Conservation (phyloP, 768 basidiomycete species). For the Leccinum imitatum region DNA sequence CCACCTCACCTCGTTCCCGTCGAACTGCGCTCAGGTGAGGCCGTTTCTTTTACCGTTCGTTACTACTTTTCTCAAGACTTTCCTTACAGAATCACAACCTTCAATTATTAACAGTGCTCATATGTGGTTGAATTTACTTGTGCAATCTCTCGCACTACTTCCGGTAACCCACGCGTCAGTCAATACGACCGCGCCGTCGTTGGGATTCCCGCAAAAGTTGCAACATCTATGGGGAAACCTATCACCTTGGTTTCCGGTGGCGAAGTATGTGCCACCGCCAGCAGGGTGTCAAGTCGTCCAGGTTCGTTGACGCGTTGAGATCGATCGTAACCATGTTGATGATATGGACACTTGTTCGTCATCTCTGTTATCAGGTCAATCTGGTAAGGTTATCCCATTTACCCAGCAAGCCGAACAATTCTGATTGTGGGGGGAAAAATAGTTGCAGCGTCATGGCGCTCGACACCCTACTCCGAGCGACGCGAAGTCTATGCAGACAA, state of each 20-base stretch:
- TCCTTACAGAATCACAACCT: background rate
- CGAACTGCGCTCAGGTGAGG: background rate
- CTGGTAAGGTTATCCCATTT: background rate
- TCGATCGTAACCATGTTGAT: background rate
- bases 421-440: background rate
- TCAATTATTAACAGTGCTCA: background rate
- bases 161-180: background rate
- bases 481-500: slow-evolving; percentile 40
- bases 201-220: background rate
- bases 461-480: background rate
- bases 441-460: background rate
- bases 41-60: no score
- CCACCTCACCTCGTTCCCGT: background rate
- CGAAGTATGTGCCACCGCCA: background rate
- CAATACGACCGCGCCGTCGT: background rate
- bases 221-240: background rate
- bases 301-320: background rate
- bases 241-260: background rate
- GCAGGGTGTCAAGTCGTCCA: background rate
- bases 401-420: background rate
- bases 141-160: background rate
- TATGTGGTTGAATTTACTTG: background rate
- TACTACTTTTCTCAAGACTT: no score
- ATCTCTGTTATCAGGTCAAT: background rate
- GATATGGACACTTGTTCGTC: background rate